These are phyloP conservation scores for Intubia oerlemansii DNA, from an alignment of 2,329 filamentous ascomycete genomes.

Conservation along the genomic window DNA sequence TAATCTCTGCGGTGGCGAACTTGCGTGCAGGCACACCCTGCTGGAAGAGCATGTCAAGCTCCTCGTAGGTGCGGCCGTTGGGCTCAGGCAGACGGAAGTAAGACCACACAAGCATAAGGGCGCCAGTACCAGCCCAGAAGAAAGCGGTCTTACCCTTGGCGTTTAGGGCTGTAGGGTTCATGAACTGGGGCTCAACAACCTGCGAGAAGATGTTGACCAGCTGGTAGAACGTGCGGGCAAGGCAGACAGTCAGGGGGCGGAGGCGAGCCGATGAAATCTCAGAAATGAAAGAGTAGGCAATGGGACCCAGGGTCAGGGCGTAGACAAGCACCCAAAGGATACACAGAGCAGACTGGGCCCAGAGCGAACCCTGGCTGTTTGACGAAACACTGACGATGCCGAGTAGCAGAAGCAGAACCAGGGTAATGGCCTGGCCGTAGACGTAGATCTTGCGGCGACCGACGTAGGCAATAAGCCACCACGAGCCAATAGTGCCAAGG, in stretches of 20 bases:
- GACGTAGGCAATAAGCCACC: too few relatives aligned
- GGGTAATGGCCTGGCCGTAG: conserved; percentile 41
- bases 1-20: conserved; percentile 3
- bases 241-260: conserved; percentile 21
- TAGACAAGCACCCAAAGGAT: too few relatives aligned
- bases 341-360: conserved; percentile 70
- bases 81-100: conserved; percentile 32
- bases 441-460: conserved; percentile 24
- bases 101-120: conserved; percentile 24
- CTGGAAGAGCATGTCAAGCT: conserved; percentile 34
- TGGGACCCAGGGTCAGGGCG: conserved; percentile 19
- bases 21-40: conserved; percentile 17
- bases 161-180: conserved; percentile 23
- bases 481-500: too few relatives aligned
- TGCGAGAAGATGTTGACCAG: conserved; percentile 24
- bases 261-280: conserved; percentile 24
- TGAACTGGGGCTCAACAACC: conserved; percentile 23
- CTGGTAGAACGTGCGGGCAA: conserved; percentile 25
- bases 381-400: conserved; percentile 46
- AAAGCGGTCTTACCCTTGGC: conserved; percentile 26
- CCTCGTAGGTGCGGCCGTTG: conserved; percentile 27
- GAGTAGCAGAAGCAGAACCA: conserved; percentile 68
- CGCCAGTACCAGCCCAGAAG: conserved; percentile 24
- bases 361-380: conserved; percentile 38
- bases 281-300: conserved; percentile 11